phyloP scores from a whole-genome alignment of 2,329 filamentous ascomycete genomes.

The Diplodia corticola region DNA sequence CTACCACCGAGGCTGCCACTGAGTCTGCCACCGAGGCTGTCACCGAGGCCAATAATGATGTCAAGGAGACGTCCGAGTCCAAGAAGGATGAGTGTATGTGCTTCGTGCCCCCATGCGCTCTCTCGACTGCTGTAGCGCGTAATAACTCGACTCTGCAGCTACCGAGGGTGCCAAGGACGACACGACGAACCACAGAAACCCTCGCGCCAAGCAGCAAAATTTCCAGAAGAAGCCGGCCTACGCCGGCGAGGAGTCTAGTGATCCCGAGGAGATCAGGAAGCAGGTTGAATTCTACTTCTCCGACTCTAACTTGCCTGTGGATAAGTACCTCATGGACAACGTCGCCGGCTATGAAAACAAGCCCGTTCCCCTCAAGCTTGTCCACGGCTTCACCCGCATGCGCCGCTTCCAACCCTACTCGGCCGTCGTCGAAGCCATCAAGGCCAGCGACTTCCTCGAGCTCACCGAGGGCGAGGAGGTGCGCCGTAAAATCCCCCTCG shows the following conservation, averaged over 20 bases:
- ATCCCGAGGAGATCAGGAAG: constrained; percentile 77
- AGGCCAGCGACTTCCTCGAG: constrained; percentile 71
- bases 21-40: background rate
- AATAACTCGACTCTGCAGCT: background rate
- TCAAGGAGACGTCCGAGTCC: constrained; percentile 23
- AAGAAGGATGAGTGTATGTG: constrained; percentile 23
- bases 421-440: constrained; percentile 79
- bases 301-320: constrained; percentile 83
- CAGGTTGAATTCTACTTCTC: constrained; percentile 98
- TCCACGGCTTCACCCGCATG: constrained; percentile 95
- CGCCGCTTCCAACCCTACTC: constrained; percentile 86
- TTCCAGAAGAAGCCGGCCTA: constrained; percentile 32
- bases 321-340: constrained; percentile 81
- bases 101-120: background rate
- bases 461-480: constrained; percentile 61
- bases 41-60: background rate
- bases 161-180: constrained; percentile 5
- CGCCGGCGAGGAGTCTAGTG: constrained; percentile 66
- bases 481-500: constrained; percentile 69
- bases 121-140: background rate
- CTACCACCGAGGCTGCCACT: constrained; percentile 24
- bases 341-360: constrained; percentile 80
- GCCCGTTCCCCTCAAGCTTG: constrained; percentile 72
- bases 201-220: constrained; percentile 3
- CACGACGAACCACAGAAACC: constrained; percentile 25